Evolutionary conservation across 2,329 filamentous ascomycete species (phyloP).

Genomic region (Mycosphaerelloides madeirae): DNA sequence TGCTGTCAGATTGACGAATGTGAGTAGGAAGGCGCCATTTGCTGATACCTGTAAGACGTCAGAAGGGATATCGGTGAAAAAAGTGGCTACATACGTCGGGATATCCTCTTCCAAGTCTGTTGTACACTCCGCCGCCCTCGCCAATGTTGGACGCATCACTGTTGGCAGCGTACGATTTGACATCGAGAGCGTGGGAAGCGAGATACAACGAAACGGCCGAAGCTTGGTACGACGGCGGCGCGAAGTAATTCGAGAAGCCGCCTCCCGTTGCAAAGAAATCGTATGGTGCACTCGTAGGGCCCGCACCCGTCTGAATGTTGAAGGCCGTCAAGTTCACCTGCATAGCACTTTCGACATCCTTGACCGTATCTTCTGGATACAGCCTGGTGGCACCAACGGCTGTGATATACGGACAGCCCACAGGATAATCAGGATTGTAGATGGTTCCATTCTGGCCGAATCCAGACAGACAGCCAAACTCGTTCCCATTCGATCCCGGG

Average conservation of each 20-base stretch:
- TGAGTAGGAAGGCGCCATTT: constrained; percentile 47
- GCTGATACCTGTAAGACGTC: constrained; percentile 19
- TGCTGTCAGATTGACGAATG: constrained; percentile 14
- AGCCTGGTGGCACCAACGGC: too few relatives aligned
- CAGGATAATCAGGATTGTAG: constrained; percentile 18
- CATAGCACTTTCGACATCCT: background rate
- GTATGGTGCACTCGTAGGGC: too few relatives aligned
- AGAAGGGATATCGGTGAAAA: background rate
- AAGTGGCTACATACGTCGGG: constrained; percentile 36
- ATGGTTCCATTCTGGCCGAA: constrained; percentile 16
- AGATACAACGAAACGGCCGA: constrained; percentile 38
- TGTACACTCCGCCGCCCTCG: constrained; percentile 19
- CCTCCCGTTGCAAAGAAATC: too few relatives aligned
- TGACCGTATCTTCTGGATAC: background rate
- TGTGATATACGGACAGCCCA: constrained; percentile 29
- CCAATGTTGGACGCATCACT: constrained; percentile 1
- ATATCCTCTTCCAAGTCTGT: constrained; percentile 21
- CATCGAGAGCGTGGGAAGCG: constrained; percentile 3
- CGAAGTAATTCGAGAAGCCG: constrained; percentile 49
- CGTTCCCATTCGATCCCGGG: constrained; percentile 20
- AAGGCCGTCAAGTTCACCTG: too few relatives aligned
- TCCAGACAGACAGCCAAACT: constrained; percentile 23
- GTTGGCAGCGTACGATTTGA: background rate
- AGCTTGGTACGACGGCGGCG: constrained; percentile 44
- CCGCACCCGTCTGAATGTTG: too few relatives aligned